Conservation (phyloP, 805 yeast genomes). For the Hanseniaspora lachancei region DNA sequence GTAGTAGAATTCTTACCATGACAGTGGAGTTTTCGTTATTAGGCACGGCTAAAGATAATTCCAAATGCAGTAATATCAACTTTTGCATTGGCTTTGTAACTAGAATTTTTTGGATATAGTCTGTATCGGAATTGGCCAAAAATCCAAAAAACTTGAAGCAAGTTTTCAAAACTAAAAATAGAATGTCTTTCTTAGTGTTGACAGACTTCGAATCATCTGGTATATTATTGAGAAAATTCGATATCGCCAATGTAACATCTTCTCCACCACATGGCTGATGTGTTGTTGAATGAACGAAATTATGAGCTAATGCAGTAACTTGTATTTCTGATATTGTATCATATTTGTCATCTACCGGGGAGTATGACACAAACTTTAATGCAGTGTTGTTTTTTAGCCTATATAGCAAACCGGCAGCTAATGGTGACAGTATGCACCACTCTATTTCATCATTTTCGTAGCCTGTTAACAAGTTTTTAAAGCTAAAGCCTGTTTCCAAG, state of each 20-base stretch:
- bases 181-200: constrained; percentile 8
- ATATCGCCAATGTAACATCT: constrained; percentile 27
- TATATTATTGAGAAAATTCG: constrained; percentile 13
- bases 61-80: constrained; percentile 25
- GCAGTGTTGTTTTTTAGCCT: background rate
- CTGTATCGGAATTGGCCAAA: constrained; percentile 27
- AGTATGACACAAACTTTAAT: background rate
- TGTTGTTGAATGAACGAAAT: constrained; percentile 24
- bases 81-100: constrained; percentile 28
- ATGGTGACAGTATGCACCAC: constrained; percentile 11
- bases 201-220: background rate
- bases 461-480: background rate
- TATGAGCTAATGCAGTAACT: constrained; percentile 26
- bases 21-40: constrained; percentile 7
- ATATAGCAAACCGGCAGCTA: constrained; percentile 9
- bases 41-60: constrained; percentile 19
- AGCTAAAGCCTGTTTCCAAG: constrained; percentile 10
- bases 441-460: constrained; percentile 2
- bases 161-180: constrained; percentile 9
- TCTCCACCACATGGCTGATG: constrained; percentile 27
- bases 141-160: constrained; percentile 27
- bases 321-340: constrained; percentile 18
- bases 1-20: constrained; percentile 34
- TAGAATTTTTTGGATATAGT: constrained; percentile 26
- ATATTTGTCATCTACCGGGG: background rate